Evolutionary conservation across 169 alveolate species (phyloP), one percentile per base, ranked within the genome.

Genomic region (Plasmodium knowlesi): DNA sequence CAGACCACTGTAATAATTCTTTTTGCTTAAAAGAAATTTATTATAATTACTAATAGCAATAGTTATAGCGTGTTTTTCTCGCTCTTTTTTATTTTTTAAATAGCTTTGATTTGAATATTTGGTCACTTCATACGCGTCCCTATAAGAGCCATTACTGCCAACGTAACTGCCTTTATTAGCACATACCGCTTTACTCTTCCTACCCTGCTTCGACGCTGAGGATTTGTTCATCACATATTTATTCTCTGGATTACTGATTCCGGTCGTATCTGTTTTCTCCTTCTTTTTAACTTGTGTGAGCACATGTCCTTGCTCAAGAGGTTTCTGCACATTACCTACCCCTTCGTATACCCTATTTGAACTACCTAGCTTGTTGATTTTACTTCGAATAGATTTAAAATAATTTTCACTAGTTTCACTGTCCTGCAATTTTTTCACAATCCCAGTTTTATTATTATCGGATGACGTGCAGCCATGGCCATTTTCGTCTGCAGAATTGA

Each of bases 1-100:
- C 70, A 86, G 8, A 53, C 73, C 39, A 46, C 30, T 86, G 70
- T 86, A 86, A 39, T 86, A 43, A 50, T 76, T 16, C 72, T 78
- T 86, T 76, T 86, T 86, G 14, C 80, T 86, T 57, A 86, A 30
- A 19, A 86, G 81, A 34, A 86, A 76, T 86, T 86, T 86, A 86
- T 86, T 30, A 30, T 8, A 86, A 9, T 73, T 39, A 76, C 67
- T 86, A 22, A 86, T n/a, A 37, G 67, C 70, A 12, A 46, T 74
- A 12, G 93, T 86, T 74, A 86, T 34, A 25, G 70, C 5, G 43
- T 86, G 93, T 74, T 76, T 74, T 37, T 86, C 86, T 76, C 86
- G 78, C 34, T 57, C 73, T 61, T 67, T 76, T 50, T 74, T 86
- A 76, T 86, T 86, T 37, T 70, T 86, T 50, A 74, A 34, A 37